Base-by-base conservation (phyloP, 306 rosid species). In the Citrullus mucosospermus region DNA sequence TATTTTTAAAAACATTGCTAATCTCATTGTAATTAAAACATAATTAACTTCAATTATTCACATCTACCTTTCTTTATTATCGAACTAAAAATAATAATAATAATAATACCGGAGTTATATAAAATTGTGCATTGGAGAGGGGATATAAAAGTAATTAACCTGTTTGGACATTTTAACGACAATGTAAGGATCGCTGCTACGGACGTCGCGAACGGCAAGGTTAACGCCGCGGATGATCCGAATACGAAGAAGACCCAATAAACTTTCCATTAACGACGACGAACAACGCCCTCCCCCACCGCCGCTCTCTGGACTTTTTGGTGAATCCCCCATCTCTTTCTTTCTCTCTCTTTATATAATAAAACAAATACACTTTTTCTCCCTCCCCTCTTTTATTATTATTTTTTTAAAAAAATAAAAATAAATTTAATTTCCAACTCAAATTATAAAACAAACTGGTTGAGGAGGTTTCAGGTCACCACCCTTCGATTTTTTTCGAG, bases 161-260 rank as follows among this genome's bases (percentile, higher is more conserved):
- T 90, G 93, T 4, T 79, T 84, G 22, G 82, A 89, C 90, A 88
- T 72, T 86, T 62, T 87, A 41, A 90, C 82, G 20, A 90, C 88
- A 5, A 78, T 76, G 59, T 90, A 90, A 6, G 96, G 96, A 61
- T 90, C 96, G 48, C 96, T 90, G 59, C 83, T 88, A 3, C 76
- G 88, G 39, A 90, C 92, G 76, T 90, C 96, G 14, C 96, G 92
- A 55, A 90, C 86, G 11, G 91, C 96, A 25, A 90, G 96, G 78
- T 90, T 87, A 38, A 88, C 83, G 0, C 96, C 96, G 10, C 96
- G 92, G 77, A 88, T 87, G 76, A 90, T n/a, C 50, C 76, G 92
- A 67, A 90, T 63, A 70, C 92, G 83, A n/a, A 90, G 83, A 79
- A 90, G 88, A 11, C 96, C 96, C 6, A 90, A 72, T 6, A 90